Conservation (phyloP, 2,329 filamentous ascomycete genomes). For the Fusarium nelsonii region DNA sequence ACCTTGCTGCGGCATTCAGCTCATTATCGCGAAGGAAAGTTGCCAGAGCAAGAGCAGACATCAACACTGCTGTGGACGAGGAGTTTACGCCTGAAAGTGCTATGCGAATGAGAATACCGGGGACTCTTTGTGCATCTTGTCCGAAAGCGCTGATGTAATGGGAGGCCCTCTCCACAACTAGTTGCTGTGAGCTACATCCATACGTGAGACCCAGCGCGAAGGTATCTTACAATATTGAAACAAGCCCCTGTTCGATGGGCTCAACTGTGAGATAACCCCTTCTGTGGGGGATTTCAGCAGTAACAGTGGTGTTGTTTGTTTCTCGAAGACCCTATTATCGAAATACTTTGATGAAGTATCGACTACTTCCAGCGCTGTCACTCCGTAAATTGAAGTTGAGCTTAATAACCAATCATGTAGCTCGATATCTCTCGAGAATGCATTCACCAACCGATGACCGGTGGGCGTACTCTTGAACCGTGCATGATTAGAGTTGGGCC, state of each 20-base stretch:
- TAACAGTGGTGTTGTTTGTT: accelerated
- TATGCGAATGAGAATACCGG: slow-evolving; percentile 32
- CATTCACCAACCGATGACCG: slow-evolving; percentile 23
- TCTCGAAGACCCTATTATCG: accelerated
- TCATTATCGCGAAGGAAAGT: slow-evolving; percentile 18
- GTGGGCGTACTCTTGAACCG: accelerated
- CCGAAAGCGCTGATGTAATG: slow-evolving; percentile 33
- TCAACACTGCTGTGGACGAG: slow-evolving; percentile 30
- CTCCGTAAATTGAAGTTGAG: background rate
- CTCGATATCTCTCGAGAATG: slow-evolving; percentile 21
- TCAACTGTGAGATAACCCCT: slow-evolving; percentile 27
- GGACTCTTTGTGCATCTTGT: slow-evolving; percentile 18
- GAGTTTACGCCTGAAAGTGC: slow-evolving; percentile 13
- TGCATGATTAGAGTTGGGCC: slow-evolving; percentile 7
- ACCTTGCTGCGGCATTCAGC: accelerated
- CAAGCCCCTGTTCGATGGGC: slow-evolving; percentile 16
- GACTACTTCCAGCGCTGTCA: background rate
- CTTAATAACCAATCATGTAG: slow-evolving; percentile 14
- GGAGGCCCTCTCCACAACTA: slow-evolving; percentile 36
- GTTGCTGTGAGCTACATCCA: background rate
- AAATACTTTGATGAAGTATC: accelerated
- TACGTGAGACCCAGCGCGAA: accelerated
- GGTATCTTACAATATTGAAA: slow-evolving; percentile 37
- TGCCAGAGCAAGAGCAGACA: slow-evolving; percentile 25
- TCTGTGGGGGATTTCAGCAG: background rate